Evolutionary conservation across 768 basidiomycete species (phyloP), one percentile per base, ranked within the genome.

Genomic region (Omphalotus guepiniiformis): DNA sequence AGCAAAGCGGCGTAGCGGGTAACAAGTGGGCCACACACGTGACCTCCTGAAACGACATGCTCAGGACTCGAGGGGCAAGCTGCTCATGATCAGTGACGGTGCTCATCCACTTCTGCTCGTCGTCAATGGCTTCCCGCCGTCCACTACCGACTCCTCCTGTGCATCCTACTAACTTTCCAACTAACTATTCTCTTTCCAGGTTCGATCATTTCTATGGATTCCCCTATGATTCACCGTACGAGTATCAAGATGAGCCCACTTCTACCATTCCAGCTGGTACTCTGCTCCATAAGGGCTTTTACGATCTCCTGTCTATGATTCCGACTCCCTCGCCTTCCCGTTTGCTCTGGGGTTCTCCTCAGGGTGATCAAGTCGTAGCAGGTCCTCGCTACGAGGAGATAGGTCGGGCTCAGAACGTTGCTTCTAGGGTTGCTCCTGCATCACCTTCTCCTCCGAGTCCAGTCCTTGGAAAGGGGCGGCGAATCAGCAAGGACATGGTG

Each of bases 401-500:
- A 37, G 55, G 55, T 29, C 58, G 66, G 38, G 56, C 54, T 30
- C 48, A 43, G 9, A 50, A 54, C 27, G 53, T n/a, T 55, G 41
- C 58, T 53, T 55, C 61, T 55, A 62, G 64, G n/a, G n/a, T 50
- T 47, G 53, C 42, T 47, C 50, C 59, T 50, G 67, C 59, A 52
- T 61, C 62, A 22, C 57, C 59, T 44, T 62, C 61, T 42, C 63
- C 72, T 22, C 52, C 65, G 9, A 59, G 62, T 16, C 55, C 69
- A 15, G 45, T 58, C 8, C 61, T 54, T 35, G 75, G 74, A 61
- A 85, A 82, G 66, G 74, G 72, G 32, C 78, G 79, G 54, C 72
- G 80, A 55, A 80, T 93, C 58, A 88, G 79, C 69, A 93, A 93
- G 64, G 88, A 91, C 57, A 92, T 92, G 86, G 84, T 94, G 4